phyloP scores from a whole-genome alignment of 768 basidiomycete genomes.

The Suillus plorans region DNA sequence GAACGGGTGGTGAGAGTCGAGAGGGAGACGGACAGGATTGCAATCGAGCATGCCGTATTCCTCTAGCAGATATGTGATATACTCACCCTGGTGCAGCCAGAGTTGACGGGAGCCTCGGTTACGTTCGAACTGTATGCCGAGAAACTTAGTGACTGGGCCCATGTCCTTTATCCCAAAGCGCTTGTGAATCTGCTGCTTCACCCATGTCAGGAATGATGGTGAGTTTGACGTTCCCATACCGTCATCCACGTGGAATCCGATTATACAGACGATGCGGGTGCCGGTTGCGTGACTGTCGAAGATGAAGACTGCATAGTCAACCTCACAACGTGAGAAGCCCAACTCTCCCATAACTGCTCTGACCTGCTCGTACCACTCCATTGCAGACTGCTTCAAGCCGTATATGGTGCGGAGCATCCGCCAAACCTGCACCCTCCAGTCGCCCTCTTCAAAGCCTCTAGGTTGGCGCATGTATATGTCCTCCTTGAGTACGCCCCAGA shows the following conservation, averaged over 20 bases:
- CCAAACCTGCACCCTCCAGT: neutral
- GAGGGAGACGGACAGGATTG: neutral
- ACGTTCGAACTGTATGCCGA: neutral
- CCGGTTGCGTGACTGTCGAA: neutral
- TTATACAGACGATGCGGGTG: neutral
- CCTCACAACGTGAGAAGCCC: neutral
- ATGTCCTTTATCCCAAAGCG: neutral
- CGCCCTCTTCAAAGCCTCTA: conserved; percentile 20
- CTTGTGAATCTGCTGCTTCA: neutral
- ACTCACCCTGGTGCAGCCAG: neutral
- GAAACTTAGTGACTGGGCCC: neutral
- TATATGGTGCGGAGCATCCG: neutral
- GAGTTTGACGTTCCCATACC: neutral
- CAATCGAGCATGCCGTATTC: neutral
- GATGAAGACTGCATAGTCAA: neutral
- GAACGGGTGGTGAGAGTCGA: neutral
- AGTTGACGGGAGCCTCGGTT: neutral
- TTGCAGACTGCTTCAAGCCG: neutral
- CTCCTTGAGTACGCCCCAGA: neutral
- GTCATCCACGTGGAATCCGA: neutral
- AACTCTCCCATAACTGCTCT: neutral
- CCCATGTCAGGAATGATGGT: neutral
- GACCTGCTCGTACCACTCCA: neutral
- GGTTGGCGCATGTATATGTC: conserved; percentile 39
- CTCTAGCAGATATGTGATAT: neutral